Evolutionary conservation across 768 basidiomycete genomes (phyloP).

Genomic region (Amyloporia xantha): DNA sequence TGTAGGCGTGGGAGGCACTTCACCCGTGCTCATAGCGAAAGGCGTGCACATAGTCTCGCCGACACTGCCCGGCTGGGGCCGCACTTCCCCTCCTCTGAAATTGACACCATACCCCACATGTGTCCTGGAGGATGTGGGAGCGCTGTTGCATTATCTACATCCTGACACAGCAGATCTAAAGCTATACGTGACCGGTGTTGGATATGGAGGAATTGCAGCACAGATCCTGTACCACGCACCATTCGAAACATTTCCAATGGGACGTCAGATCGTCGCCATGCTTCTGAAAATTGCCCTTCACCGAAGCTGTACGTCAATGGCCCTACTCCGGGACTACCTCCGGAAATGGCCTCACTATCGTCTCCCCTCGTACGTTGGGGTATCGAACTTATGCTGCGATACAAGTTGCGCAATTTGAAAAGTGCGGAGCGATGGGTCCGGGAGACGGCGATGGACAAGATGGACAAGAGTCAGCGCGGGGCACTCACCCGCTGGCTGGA

Average conservation of each 20-base stretch:
- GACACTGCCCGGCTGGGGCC: conserved; percentile 55
- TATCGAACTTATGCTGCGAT: not conserved
- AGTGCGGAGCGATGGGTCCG: not conserved
- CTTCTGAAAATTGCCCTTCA: conserved; percentile 39
- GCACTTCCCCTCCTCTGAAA: conserved; percentile 36
- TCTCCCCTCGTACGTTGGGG: not conserved
- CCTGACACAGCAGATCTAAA: conserved; percentile 33
- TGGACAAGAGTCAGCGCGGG: not conserved
- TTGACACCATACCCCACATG: conserved; percentile 4
- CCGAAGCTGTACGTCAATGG: conserved; percentile 21
- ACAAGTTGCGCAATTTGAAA: not conserved
- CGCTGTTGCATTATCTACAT: conserved; percentile 26
- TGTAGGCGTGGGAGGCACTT: not conserved
- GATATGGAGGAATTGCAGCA: conserved; percentile 46
- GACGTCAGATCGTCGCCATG: conserved; percentile 38
- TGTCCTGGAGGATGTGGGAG: not conserved
- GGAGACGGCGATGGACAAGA: not conserved
- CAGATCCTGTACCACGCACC: conserved; percentile 52
- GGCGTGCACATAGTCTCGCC: conserved; percentile 42
- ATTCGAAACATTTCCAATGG: conserved; percentile 45
- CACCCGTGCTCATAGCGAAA: conserved; percentile 32
- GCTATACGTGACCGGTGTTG: conserved; percentile 46
- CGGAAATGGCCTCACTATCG: not conserved
- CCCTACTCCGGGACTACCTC: not conserved
- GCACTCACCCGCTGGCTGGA: not conserved